Evolutionary conservation across 192 early-diverging fungal species (phyloP), one percentile per base, ranked within the genome.

Genomic region (Backusella tuberculispora): DNA sequence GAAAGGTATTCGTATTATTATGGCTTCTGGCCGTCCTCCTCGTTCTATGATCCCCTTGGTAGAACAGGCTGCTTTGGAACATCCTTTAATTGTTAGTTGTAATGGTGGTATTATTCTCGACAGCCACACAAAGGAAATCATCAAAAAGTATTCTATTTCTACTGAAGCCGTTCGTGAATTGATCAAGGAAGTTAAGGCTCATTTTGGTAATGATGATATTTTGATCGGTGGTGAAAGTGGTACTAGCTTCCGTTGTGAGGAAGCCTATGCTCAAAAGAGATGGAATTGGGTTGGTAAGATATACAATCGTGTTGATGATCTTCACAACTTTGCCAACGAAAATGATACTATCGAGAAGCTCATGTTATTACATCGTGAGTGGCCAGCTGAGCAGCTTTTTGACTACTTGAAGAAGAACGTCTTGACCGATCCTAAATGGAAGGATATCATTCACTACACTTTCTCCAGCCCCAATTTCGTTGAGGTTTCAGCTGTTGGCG

Each of bases 401-500:
- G 10, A 73, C 12, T 46, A 65, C 66, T 42, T 78, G 38, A 46
- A 48, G 12, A 21, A 69, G 17, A 47, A 65, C 29, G 60, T 78
- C 4, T 74, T 78, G 45, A 42, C 37, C 9, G 72, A 66, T 42
- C 53, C 71, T 17, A 26, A 63, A 6, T 78, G 77, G 77, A 74
- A 74, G 13, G 37, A 74, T 13, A 14, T 71, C 34, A 65, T 78
- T 17, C 65, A 78, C 15, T 67, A 66, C 69, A 78, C 77, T 6
- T 78, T 69, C 29, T 74, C 72, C 19, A 78, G 74, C 24, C 45
- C 67, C 1, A 76, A 79, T 75, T 85, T 86, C 71, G 72, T 87
- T 13, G 86, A 87, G 42, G 80, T 85, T 21, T 80, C 85, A 3
- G 84, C 83, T 19, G 68, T 78, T 4, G 80, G 78, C 21, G 85